These are phyloP conservation scores for Pythium aquatile DNA, from an alignment of 352 stramenopile genomes.

Conservation along the genomic window DNA sequence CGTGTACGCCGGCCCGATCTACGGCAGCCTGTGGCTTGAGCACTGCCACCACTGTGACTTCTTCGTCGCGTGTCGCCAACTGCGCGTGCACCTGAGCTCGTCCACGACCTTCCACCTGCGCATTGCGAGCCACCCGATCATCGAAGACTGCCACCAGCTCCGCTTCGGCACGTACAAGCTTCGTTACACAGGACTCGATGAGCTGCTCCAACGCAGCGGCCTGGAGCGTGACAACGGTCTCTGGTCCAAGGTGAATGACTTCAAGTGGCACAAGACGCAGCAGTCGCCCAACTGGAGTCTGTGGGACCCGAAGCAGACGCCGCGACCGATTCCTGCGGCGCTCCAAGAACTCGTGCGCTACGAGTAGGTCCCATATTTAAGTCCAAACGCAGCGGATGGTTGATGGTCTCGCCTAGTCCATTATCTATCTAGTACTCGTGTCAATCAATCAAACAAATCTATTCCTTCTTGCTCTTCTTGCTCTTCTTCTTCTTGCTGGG, in stretches of 20 bases:
- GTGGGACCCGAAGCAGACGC: conserved; percentile 45
- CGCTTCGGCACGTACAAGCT: conserved; percentile 79
- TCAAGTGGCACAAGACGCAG: conserved; percentile 89
- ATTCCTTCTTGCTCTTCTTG: conserved; percentile 45
- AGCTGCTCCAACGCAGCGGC: conserved; percentile 57
- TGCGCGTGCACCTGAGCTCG: conserved; percentile 79
- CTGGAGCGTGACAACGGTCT: conserved; percentile 57
- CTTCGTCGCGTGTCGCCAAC: conserved; percentile 78
- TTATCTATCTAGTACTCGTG: conserved; percentile 8
- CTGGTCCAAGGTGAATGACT: conserved; percentile 91
- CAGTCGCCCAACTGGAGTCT: conserved; percentile 86
- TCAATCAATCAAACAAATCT: conserved; percentile 26
- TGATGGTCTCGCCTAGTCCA: conserved; percentile 2
- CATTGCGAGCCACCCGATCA: conserved; percentile 86
- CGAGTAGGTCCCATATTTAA: conserved; percentile 21
- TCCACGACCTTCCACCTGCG: conserved; percentile 77
- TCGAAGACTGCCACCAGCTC: conserved; percentile 87
- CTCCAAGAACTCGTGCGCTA: conserved; percentile 41
- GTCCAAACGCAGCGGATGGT: conserved; percentile 4
- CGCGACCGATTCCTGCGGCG: conserved; percentile 36
- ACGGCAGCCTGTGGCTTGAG: conserved; percentile 84
- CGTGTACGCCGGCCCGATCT: conserved; percentile 78
- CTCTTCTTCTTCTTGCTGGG: conserved; percentile 34
- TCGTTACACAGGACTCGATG: conserved; percentile 53
- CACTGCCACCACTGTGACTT: conserved; percentile 77